Base-by-base conservation (phyloP, 805 yeast genomes). In the Aciculoconidium aculeatum region DNA sequence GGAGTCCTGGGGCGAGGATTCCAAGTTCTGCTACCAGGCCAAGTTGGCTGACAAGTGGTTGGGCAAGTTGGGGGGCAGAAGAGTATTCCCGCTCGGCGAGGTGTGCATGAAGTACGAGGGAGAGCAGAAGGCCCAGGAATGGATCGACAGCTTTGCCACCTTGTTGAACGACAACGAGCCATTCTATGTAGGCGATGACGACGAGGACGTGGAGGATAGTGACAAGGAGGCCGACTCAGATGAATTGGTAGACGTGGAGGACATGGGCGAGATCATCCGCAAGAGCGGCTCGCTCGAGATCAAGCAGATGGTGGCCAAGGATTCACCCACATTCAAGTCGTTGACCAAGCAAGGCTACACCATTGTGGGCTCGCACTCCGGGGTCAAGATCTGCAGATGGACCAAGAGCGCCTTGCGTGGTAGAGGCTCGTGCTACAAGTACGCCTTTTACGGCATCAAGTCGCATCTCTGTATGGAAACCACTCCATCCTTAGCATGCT, bases 381-480 rank as follows among this genome's bases (percentile, higher is more conserved):
- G 96, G 19, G 96, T 87, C 25, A 87, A 87, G 51, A 84, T 88
- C 16, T 87, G 96, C 49, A 74, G 96, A 47, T 87, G 96, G 96
- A 88, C 96, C 0, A 88, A 88, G 49, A 81, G 92, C 34, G 96
- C 96, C 1, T 65, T 87, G 45, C 71, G 96, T 43, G 95, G 96
- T 16, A 73, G 95, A 44, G 96, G 96, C 2, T 85, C 94, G 3
- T 87, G 96, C 61, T 87, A 87, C 60, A 87, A 87, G 52, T 85
- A 72, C 58, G 94, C 96, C 7, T 80, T 87, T 45, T 87, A 88
- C 53, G 96, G 96, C 14, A 87, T 87, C 44, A 75, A 71, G 37
- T 81, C 94, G 2, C 96, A 90, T 58, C 62, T 90, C 33, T 87
- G 96, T 58, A 87, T 87, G 96, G 96, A 87, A 52, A 76, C 96